These are phyloP conservation scores for Stephania cephalantha DNA, from an alignment of 164 flowering plant species.

Conservation along the genomic window DNA sequence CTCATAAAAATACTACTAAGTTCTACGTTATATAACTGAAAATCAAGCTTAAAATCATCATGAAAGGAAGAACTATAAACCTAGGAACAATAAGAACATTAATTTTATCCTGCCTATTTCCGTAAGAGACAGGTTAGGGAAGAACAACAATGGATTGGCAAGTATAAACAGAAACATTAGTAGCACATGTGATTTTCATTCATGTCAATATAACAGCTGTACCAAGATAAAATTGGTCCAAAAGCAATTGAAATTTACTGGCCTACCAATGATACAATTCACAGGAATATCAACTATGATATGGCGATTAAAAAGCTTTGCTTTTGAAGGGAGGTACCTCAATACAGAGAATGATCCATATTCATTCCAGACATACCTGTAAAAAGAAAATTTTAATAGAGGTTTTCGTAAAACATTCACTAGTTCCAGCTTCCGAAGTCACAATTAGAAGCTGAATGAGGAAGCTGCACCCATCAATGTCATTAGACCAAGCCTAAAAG, in stretches of 20 bases:
- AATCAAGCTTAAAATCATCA: neutral
- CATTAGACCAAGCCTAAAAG: neutral
- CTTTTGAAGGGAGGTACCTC: slow-evolving; percentile 48
- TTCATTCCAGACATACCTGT: slow-evolving; percentile 82
- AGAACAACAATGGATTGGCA: slow-evolving; percentile 73
- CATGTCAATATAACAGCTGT: neutral
- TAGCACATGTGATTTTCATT: slow-evolving; percentile 41
- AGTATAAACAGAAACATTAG: slow-evolving; percentile 37
- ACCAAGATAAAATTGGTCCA: neutral
- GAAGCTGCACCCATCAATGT: neutral
- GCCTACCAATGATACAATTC: slow-evolving; percentile 42
- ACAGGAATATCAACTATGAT: slow-evolving; percentile 39
- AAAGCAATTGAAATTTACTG: neutral
- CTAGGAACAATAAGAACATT: slow-evolving; percentile 12
- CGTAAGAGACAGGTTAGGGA: slow-evolving; percentile 66
- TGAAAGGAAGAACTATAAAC: neutral
- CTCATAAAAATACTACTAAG: neutral
- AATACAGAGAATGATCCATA: slow-evolving; percentile 60
- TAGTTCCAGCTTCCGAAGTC: neutral
- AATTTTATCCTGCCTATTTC: slow-evolving; percentile 53
- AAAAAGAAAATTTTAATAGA: neutral
- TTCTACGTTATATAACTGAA: neutral
- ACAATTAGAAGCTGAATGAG: neutral
- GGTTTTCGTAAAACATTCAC: slow-evolving; percentile 7
- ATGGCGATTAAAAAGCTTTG: slow-evolving; percentile 49